phyloP scores from a whole-genome alignment of 2,329 filamentous ascomycete genomes.

The Myriosclerotinia duriaeana region DNA sequence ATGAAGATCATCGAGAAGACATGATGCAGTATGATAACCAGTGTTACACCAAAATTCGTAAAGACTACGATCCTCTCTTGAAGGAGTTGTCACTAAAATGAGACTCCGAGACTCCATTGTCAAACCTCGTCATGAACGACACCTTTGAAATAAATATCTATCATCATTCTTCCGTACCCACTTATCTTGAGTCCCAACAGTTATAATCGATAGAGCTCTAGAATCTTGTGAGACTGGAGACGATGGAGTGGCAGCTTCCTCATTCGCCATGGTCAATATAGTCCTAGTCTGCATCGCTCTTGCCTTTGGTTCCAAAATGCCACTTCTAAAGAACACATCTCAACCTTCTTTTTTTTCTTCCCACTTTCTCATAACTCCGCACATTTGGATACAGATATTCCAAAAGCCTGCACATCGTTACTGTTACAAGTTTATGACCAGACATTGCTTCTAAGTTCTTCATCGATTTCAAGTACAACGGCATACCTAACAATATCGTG shows the following conservation, averaged over 20 bases:
- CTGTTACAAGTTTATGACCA: neutral
- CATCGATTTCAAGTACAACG: neutral
- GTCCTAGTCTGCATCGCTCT: neutral
- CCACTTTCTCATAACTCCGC: neutral
- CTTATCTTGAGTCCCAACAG: neutral
- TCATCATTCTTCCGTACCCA: neutral
- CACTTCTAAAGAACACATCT: neutral
- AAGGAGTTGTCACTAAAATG: neutral
- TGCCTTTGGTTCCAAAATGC: neutral
- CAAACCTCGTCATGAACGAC: neutral
- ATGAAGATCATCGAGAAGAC: neutral
- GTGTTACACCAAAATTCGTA: conserved; percentile 7
- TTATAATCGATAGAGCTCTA: neutral
- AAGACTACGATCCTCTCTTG: neutral
- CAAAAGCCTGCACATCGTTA: conserved; percentile 15
- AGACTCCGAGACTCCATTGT: neutral
- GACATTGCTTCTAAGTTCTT: conserved; percentile 14
- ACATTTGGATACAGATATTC: conserved; percentile 16
- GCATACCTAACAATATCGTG: neutral
- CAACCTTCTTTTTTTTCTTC: too few relatives aligned
- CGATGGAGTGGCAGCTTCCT: conserved; percentile 5
- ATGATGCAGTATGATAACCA: neutral
- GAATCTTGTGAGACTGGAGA: neutral
- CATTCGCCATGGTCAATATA: neutral
- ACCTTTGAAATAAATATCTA: neutral